These are phyloP conservation scores for Calonectria henricotiae DNA, from an alignment of 2,329 filamentous ascomycete species.

Conservation along the genomic window DNA sequence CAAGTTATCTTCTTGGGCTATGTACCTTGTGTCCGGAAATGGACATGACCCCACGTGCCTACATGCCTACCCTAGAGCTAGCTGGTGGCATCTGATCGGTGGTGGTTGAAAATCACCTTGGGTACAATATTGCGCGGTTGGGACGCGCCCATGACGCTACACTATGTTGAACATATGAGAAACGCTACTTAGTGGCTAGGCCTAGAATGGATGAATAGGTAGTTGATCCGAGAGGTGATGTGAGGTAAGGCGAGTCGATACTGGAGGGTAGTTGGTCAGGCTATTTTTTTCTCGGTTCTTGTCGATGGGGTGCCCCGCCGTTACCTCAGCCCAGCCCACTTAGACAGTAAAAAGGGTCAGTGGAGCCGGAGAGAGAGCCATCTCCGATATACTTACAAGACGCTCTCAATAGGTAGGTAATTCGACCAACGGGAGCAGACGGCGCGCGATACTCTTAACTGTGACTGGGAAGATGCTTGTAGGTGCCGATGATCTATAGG, in stretches of 20 bases:
- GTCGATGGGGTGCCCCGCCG: constrained; percentile 28
- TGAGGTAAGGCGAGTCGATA: constrained; percentile 19
- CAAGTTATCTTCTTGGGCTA: constrained; percentile 22
- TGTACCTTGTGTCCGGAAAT: constrained; percentile 15
- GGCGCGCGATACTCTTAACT: background rate
- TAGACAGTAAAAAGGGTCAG: constrained; percentile 6
- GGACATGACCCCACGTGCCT: constrained; percentile 17
- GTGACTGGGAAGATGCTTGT: background rate
- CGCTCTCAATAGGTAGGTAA: background rate
- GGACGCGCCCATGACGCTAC: background rate
- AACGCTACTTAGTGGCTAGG: background rate
- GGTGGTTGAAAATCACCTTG: background rate
- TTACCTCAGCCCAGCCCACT: constrained; percentile 33
- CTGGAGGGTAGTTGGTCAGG: constrained; percentile 26
- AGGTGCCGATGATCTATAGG: background rate
- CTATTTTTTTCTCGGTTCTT: constrained; percentile 22
- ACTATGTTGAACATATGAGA: constrained; percentile 5
- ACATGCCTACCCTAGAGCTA: constrained; percentile 28
- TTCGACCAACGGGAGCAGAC: background rate
- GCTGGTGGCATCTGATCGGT: background rate
- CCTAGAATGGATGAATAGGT: background rate
- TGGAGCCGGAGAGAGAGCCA: constrained; percentile 18
- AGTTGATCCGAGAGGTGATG: constrained; percentile 9
- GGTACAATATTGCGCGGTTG: background rate
- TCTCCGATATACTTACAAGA: constrained; percentile 3